Percentiles rank a stretch among this genome's conserved stretches.
These are phyloP conservation scores for Gossypium raimondii DNA, from an alignment of 345 rosid species.

Conservation along the genomic window DNA sequence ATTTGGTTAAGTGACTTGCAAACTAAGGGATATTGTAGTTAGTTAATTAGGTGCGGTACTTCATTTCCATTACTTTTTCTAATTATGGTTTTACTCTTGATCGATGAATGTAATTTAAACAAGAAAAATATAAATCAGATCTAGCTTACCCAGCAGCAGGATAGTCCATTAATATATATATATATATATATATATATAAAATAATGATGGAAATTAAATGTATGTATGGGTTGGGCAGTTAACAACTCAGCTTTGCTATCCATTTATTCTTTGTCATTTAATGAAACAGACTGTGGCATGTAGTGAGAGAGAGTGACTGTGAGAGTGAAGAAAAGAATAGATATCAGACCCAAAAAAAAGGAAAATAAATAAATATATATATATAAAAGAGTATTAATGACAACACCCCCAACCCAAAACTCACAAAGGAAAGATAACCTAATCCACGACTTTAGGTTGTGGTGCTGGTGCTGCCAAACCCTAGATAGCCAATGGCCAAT, in stretches of 20 bases:
- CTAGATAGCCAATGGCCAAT: constrained; percentile 20
- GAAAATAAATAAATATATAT: no score
- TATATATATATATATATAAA: neutral
- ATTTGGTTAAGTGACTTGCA: constrained; percentile 42
- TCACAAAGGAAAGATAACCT: constrained; percentile 37
- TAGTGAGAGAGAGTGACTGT: neutral
- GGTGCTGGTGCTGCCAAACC: constrained; percentile 63
- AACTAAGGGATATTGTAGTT: constrained; percentile 49
- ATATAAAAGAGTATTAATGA: neutral
- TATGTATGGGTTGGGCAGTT: constrained; percentile 35
- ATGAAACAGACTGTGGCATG: constrained; percentile 24
- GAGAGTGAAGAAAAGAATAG: neutral
- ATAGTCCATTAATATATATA: constrained; percentile 19
- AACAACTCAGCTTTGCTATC: constrained; percentile 45
- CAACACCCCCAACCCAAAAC: neutral
- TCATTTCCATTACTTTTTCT: neutral
- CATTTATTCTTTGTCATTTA: constrained; percentile 42
- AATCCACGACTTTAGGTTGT: constrained; percentile 68
- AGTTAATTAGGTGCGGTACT: constrained; percentile 50
- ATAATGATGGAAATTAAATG: constrained; percentile 13
- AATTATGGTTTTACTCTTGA: neutral
- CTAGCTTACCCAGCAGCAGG: no score
- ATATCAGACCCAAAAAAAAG: no score
- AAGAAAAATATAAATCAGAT: no score
- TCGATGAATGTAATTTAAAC: neutral